Percentiles rank a stretch among this genome's conserved stretches.
Evolutionary conservation across 2,329 filamentous ascomycete species (phyloP).

Genomic region (Colletotrichum sp.): DNA sequence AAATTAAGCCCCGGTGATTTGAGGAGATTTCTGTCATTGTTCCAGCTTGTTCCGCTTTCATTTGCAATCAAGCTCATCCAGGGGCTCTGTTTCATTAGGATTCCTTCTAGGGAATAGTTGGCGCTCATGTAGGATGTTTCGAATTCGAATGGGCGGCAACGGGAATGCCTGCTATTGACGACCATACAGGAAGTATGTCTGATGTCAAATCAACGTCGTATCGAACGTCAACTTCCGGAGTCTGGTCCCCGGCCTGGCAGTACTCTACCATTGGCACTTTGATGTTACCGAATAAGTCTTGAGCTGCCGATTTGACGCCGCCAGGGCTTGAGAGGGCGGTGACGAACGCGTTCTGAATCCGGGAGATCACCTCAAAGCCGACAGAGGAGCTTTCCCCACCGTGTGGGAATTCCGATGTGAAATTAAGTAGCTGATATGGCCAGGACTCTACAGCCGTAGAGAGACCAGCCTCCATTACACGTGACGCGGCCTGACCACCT

Average conservation of each 20-base stretch:
- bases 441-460: background rate
- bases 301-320: background rate
- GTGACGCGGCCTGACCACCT: background rate
- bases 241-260: background rate
- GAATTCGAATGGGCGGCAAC: background rate
- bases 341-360: background rate
- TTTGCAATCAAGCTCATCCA: background rate
- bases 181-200: background rate
- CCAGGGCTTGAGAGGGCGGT: background rate
- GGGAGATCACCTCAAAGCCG: background rate
- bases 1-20: background rate
- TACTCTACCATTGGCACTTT: background rate
- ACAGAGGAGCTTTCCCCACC: background rate
- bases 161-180: background rate
- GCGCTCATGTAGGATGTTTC: background rate
- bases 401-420: background rate
- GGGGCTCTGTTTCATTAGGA: background rate
- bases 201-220: background rate
- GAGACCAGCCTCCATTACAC: background rate
- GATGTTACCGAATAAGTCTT: slow-evolving; percentile 2
- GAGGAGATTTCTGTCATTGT: background rate
- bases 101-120: background rate
- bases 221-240: background rate
- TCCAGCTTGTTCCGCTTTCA: background rate
- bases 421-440: background rate